Base-by-base conservation (phyloP, 805 yeast genomes). In the Myxozyma vanderwaltii region DNA sequence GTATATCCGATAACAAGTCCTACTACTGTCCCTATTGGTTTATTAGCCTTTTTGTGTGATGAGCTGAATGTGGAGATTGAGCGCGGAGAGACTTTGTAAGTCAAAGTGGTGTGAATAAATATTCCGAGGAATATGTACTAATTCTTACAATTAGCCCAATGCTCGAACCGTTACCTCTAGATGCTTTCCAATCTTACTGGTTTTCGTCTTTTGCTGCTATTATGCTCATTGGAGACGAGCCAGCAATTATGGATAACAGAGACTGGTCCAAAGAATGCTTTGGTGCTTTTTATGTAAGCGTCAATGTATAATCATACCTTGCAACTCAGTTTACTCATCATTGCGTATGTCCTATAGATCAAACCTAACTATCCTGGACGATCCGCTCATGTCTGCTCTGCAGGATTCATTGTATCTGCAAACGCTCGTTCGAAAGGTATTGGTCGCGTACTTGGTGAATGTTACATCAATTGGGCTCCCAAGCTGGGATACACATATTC, bases 191-290 rank as follows among this genome's bases (percentile, higher is more conserved):
- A 68, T 82, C 83, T 61, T 86, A 85, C 69, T 92, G 99, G 99
- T 91, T 94, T 71, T 86, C 89, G 1, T 80, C 88, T 3, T 86
- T 89, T 73, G 89, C 88, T 0, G 96, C 89, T n/a, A 76, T 83
- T 7, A 80, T 83, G 83, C 77, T 83, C 4, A 76, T 90, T n/a
- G 97, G 97, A 2, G 94, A 88, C 69, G 79, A 79, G n/a, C 79
- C 79, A 0, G 75, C 76, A 33, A 70, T 74, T 41, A 68, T 79
- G 23, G 82, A 81, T 63, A 75, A 68, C 51, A 81, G 86, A 52
- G 90, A 86, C 70, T 91, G 98, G 97, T 95, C 91, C 61, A 89
- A 88, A 67, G 91, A 87, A 70, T 92, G 97, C 71, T 77, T 94
- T 48, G 99, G 98, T 0, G 82, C 91, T 1, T 91, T 92, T 70